Evolutionary conservation across 768 basidiomycete genomes (phyloP).

Genomic region (Collybia nuda): DNA sequence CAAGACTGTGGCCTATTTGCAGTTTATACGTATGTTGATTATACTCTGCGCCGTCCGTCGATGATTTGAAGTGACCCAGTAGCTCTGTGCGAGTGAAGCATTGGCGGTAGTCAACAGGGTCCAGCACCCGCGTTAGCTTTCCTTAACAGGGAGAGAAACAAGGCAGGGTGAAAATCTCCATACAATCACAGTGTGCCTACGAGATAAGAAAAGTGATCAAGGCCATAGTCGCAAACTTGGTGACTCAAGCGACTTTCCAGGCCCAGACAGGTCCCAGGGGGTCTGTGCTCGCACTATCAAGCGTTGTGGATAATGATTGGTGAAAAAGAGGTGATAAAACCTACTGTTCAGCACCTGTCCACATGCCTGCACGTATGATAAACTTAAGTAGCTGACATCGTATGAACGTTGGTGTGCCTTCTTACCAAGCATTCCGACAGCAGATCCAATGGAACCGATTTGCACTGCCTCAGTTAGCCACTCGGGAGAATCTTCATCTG

Average conservation of each 20-base stretch:
- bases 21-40: too few species aligned
- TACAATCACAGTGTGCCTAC: too few species aligned
- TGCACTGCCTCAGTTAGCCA: conserved; percentile 61
- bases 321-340: not conserved
- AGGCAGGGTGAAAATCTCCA: too few species aligned
- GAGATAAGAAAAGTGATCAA: too few species aligned
- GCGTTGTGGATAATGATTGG: conserved; percentile 6
- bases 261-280: conserved; percentile 18
- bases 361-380: conserved; percentile 22
- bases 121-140: too few species aligned
- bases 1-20: too few species aligned
- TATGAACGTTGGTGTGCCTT: not conserved
- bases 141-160: too few species aligned
- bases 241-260: conserved; percentile 11
- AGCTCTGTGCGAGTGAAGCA: too few species aligned
- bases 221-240: too few species aligned
- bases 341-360: conserved; percentile 56
- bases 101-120: too few species aligned
- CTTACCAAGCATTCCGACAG: conserved; percentile 48
- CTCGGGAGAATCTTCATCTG: conserved; percentile 32
- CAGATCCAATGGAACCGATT: conserved; percentile 54
- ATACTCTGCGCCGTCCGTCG: too few species aligned
- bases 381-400: not conserved
- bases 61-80: too few species aligned
- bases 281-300: conserved; percentile 12